Conservation (phyloP, 192 early-diverging fungal species). For the Podila horticola region DNA sequence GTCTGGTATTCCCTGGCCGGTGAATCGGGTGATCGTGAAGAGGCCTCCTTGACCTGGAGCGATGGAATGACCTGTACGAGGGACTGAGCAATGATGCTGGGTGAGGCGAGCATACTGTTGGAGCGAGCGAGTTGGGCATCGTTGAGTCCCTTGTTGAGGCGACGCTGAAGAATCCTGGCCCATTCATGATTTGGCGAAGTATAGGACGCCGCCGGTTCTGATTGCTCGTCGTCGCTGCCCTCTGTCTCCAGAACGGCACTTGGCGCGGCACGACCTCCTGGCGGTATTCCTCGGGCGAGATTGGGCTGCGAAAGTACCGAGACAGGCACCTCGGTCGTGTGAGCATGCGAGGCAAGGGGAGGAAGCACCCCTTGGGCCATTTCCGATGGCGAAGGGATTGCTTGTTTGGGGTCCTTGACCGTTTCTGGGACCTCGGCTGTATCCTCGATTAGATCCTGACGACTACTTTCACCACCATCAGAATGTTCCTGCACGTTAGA, state of each 20-base stretch:
- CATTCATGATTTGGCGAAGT: constrained; percentile 47
- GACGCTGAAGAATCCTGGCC: constrained; percentile 35
- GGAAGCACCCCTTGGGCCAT: not conserved
- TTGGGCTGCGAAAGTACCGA: not conserved
- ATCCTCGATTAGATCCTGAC: not conserved
- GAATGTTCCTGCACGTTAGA: not conserved
- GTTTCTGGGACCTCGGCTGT: not conserved
- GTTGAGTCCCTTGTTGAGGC: constrained; percentile 36
- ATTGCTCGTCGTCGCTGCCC: not conserved
- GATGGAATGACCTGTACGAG: constrained; percentile 43
- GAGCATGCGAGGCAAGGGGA: not conserved
- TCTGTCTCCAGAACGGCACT: not conserved
- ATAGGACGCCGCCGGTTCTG: constrained; percentile 29
- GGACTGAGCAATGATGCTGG: constrained; percentile 46
- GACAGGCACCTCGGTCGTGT: not conserved
- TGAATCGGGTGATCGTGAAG: constrained; percentile 15
- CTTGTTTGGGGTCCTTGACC: no score
- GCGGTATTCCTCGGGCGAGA: not conserved
- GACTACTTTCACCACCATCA: not conserved
- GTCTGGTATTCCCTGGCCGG: constrained; percentile 34
- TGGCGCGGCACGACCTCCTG: not conserved
- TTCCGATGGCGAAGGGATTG: not conserved
- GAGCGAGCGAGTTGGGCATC: constrained; percentile 45
- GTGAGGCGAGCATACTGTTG: constrained; percentile 49
- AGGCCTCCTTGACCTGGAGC: constrained; percentile 45